phyloP scores from a whole-genome alignment of 2,329 filamentous ascomycete genomes.

The Ophiostoma triangulosporum region DNA sequence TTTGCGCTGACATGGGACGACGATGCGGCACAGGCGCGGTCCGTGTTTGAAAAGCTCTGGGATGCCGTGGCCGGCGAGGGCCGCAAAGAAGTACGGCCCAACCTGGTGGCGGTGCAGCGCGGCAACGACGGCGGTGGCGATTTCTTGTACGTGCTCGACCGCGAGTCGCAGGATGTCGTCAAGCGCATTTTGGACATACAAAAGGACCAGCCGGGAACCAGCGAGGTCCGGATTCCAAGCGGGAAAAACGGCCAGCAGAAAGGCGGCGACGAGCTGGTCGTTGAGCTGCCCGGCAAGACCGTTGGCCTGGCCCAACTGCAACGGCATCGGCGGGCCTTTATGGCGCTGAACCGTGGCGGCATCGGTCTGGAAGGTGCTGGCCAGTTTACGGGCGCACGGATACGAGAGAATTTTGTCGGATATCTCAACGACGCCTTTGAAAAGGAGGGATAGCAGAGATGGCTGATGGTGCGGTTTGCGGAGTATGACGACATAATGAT shows the following conservation, averaged over 20 bases:
- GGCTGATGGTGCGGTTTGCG: background rate
- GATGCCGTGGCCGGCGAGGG: conserved; percentile 52
- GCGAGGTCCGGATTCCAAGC: conserved; percentile 38
- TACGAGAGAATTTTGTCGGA: conserved; percentile 50
- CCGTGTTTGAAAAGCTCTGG: conserved; percentile 56
- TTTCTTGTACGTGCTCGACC: conserved; percentile 69
- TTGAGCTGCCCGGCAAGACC: conserved; percentile 53
- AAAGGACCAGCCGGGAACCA: conserved; percentile 50
- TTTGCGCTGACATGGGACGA: conserved; percentile 72
- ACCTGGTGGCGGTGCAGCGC: conserved; percentile 58
- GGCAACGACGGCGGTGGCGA: conserved; percentile 52
- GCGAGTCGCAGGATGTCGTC: conserved; percentile 64
- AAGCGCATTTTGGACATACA: conserved; percentile 55
- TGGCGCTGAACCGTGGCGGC: conserved; percentile 58
- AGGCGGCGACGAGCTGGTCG: conserved; percentile 33
- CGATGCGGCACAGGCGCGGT: conserved; percentile 40
- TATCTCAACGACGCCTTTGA: conserved; percentile 55
- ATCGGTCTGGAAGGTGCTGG: conserved; percentile 45
- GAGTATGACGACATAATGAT: background rate
- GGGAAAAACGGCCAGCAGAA: conserved; percentile 3
- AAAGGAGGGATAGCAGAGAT: conserved; percentile 30
- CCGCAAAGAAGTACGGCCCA: conserved; percentile 52
- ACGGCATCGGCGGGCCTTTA: conserved; percentile 62
- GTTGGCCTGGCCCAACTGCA: conserved; percentile 65
- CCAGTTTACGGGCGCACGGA: conserved; percentile 38